These are phyloP conservation scores for Penicillium cataractarum DNA, from an alignment of 495 filamentous ascomycete genomes.

Conservation along the genomic window DNA sequence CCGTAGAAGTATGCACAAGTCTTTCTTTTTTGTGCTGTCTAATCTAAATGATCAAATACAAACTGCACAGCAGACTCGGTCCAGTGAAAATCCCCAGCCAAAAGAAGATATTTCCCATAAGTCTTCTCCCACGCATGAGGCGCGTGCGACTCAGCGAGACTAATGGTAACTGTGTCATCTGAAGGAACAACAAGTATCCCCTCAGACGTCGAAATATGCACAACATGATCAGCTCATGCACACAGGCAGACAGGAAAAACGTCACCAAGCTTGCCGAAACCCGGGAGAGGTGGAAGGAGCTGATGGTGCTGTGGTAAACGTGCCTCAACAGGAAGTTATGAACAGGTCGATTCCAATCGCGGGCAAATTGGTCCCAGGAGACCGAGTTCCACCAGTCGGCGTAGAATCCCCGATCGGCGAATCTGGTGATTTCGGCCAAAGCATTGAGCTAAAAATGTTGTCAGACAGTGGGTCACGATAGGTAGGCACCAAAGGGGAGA, in stretches of 20 bases:
- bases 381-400: slow-evolving; percentile 69
- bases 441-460: slow-evolving; percentile 58
- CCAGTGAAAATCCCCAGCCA: slow-evolving; percentile 75
- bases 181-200: slow-evolving; percentile 69
- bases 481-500: neutral
- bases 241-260: slow-evolving; percentile 68
- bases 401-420: slow-evolving; percentile 80
- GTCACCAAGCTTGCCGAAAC: slow-evolving; percentile 73
- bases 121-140: slow-evolving; percentile 59
- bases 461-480: neutral
- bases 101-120: slow-evolving; percentile 72
- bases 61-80: slow-evolving; percentile 69
- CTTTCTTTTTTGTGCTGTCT: neutral
- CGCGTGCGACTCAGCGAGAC: slow-evolving; percentile 64
- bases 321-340: slow-evolving; percentile 74
- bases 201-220: slow-evolving; percentile 76
- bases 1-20: neutral
- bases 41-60: slow-evolving; percentile 68
- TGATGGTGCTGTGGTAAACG: slow-evolving; percentile 75
- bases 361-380: slow-evolving; percentile 60
- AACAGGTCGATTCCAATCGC: slow-evolving; percentile 75
- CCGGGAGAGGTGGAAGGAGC: slow-evolving; percentile 66
- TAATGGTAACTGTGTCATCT: slow-evolving; percentile 61
- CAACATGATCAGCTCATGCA: slow-evolving; percentile 79
- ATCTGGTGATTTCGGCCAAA: slow-evolving; percentile 70